Evolutionary conservation across 2,329 filamentous ascomycete species (phyloP).

Genomic region (Bipolaris zeicola): DNA sequence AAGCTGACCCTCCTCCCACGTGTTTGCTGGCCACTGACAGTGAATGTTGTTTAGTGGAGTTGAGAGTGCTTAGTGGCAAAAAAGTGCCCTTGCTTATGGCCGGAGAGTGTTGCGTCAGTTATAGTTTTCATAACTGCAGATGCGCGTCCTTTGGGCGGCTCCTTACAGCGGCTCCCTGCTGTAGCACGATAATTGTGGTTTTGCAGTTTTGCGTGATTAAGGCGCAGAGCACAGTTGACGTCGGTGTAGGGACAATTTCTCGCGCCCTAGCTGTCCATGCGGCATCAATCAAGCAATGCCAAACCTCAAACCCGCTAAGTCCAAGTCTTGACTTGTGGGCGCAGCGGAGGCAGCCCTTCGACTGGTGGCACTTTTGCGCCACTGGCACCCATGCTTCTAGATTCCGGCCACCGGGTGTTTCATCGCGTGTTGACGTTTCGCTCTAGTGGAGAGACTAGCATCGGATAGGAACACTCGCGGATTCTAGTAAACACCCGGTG

Average conservation of each 20-base stretch:
- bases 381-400: slow-evolving; percentile 5
- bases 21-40: background rate
- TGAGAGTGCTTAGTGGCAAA: background rate
- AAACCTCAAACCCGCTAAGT: slow-evolving; percentile 7
- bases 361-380: slow-evolving; percentile 6
- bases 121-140: background rate
- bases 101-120: background rate
- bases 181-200: background rate
- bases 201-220: background rate
- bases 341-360: background rate
- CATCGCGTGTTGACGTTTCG: slow-evolving; percentile 1
- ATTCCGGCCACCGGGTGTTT: slow-evolving; percentile 15
- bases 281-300: slow-evolving; percentile 7
- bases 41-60: background rate
- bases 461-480: background rate
- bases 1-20: background rate
- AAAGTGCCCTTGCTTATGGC: background rate
- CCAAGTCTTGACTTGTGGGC: background rate
- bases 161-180: background rate
- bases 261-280: slow-evolving; percentile 1
- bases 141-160: background rate
- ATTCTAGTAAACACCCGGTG: slow-evolving; percentile 15
- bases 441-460: background rate
- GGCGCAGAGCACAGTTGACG: background rate
- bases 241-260: background rate